Evolutionary conservation across 2,329 filamentous ascomycete species (phyloP).

Genomic region (Aspergillus pseudotamarii): DNA sequence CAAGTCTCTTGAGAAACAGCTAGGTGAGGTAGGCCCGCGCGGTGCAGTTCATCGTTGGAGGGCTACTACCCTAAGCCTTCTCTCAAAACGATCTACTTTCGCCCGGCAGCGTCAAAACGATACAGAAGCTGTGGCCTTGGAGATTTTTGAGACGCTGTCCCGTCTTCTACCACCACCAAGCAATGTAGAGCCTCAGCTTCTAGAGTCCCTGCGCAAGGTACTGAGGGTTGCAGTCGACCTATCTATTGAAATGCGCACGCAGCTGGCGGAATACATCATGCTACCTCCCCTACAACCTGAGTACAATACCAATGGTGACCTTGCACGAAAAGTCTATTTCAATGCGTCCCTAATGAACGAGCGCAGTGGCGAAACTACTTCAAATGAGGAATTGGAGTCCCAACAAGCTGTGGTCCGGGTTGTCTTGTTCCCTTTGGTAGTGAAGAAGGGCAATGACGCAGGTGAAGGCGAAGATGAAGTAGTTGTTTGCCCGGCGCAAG

Average conservation of each 20-base stretch:
- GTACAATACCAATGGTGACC: constrained; percentile 90
- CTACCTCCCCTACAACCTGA: constrained; percentile 91
- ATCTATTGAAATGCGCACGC: constrained; percentile 95
- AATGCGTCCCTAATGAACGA: constrained; percentile 95
- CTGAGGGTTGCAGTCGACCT: constrained; percentile 86
- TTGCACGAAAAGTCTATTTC: constrained; percentile 85
- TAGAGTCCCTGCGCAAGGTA: constrained; percentile 82
- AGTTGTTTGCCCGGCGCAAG: constrained; percentile 92
- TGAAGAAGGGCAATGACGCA: constrained; percentile 89
- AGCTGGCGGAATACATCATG: constrained; percentile 98
- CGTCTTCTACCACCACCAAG: constrained; percentile 84
- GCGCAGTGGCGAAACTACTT: constrained; percentile 69
- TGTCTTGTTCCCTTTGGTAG: constrained; percentile 92
- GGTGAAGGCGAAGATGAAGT: constrained; percentile 91
- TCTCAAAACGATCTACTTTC: constrained; percentile 80
- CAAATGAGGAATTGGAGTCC: constrained; percentile 79
- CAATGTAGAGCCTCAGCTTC: constrained; percentile 77
- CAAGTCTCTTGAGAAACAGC: constrained; percentile 89
- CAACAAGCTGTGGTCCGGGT: constrained; percentile 79
- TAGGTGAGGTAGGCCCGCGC: constrained; percentile 82
- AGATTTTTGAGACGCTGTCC: constrained; percentile 81
- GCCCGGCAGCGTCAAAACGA: constrained; percentile 80
- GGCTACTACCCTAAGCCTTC: constrained; percentile 86
- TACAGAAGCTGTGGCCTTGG: constrained; percentile 92
- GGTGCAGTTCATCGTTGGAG: constrained; percentile 97